Conservation (phyloP, 176 grass and related monocot genomes). For the Lolium perenne region DNA sequence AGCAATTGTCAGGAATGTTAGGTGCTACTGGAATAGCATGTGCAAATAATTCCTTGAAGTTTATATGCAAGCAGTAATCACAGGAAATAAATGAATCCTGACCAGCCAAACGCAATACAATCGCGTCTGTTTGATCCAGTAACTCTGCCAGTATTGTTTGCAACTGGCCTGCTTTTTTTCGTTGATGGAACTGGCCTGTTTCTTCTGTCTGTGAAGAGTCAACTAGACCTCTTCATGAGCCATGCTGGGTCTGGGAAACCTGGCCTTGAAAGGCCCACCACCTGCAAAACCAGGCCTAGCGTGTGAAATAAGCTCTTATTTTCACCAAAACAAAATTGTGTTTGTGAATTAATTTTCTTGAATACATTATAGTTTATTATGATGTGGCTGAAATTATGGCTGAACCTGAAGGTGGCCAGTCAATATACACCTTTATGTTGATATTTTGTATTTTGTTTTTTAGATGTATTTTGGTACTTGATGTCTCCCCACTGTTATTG, state of each 20-base stretch:
- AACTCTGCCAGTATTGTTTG: background rate
- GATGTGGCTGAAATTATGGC: background rate
- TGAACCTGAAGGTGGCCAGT: background rate
- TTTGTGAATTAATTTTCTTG: background rate
- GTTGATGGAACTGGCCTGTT: background rate
- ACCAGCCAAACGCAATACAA: background rate
- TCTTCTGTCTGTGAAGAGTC: background rate
- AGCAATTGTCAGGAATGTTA: background rate
- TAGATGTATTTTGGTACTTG: background rate
- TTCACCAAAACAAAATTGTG: background rate
- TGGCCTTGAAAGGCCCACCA: background rate
- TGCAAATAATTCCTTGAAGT: background rate
- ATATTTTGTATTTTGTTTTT: background rate
- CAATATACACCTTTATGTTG: background rate
- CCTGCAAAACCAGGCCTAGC: background rate
- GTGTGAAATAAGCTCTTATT: background rate
- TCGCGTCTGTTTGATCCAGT: background rate
- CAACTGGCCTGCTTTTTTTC: slow-evolving; percentile 1
- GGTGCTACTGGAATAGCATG: background rate
- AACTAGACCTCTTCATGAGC: background rate
- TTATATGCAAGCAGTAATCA: background rate
- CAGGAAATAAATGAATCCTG: slow-evolving; percentile 4
- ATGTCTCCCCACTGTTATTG: background rate
- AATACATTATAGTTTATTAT: background rate
- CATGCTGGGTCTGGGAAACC: background rate